These are phyloP conservation scores for Smallanthus sonchifolius DNA, from an alignment of 129 eudicot species.

Conservation along the genomic window DNA sequence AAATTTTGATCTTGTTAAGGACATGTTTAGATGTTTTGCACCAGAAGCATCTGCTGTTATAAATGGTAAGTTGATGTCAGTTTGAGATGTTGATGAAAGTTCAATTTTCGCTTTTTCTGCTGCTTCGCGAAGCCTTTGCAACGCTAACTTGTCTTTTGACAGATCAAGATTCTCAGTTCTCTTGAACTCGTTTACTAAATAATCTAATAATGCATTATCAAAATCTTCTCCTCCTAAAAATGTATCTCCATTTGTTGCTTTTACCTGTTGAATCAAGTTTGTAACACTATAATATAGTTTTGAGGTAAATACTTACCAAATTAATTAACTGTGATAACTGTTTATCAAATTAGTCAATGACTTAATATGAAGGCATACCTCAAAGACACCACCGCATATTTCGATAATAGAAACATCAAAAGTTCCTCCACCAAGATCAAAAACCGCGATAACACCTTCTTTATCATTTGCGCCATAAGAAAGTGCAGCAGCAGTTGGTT, in stretches of 20 bases:
- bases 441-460: not conserved
- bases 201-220: not conserved
- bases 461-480: not conserved
- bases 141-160: not conserved
- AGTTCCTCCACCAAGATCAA: not conserved
- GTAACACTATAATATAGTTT: not conserved
- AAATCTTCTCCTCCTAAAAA: not conserved
- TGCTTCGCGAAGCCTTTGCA: not conserved
- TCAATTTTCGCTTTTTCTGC: not conserved
- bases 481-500: not conserved
- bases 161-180: not conserved
- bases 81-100: not conserved
- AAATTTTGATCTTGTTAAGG: not conserved
- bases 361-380: not conserved
- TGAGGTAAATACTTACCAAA: too few species aligned
- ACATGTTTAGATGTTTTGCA: not conserved
- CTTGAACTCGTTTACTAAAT: not conserved
- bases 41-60: not conserved
- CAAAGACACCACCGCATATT: not conserved
- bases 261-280: not conserved
- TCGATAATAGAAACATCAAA: not conserved
- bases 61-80: not conserved
- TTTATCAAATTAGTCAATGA: too few species aligned
- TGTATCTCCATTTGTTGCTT: not conserved
- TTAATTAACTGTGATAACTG: too few species aligned